Base-by-base conservation (phyloP, 129 eudicot genomes). In the Centaurea solstitialis region DNA sequence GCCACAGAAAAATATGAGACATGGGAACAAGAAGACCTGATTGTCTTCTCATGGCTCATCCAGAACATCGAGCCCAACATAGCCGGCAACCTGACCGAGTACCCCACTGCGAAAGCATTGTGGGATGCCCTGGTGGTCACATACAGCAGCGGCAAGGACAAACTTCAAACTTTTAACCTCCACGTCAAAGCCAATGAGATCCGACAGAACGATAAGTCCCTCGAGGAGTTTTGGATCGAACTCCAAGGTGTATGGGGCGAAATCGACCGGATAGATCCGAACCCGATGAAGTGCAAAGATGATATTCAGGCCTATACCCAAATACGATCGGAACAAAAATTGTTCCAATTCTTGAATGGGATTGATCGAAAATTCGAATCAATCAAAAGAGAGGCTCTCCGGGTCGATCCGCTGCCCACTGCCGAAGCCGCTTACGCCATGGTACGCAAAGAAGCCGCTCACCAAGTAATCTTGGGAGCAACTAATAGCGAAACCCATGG, bases 1-100 rank as follows among this genome's bases (percentile, higher is more conserved):
- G n/a, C n/a, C n/a, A n/a, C n/a, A n/a, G n/a, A n/a, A n/a, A n/a
- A n/a, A n/a, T n/a, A n/a, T n/a, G n/a, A n/a, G n/a, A n/a, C n/a
- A n/a, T 28, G 76, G 76, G 76, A 73, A 73, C 45, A 70, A 33
- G 74, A 33, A 5, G 74, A 70, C 21, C 9, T 73, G 41, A 73
- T 72, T 8, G 57, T 37, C 15, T 26, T 26, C 39, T 41, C 77
- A 50, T 72, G 4, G 62, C 39, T 9, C 1, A 26, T 26, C 1
- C 30, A 26, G 2, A 26, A 26, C 30, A 26, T 26, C 2, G 30
- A 26, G 2, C 76, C 62, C 6, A n/a, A 1, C 1, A 13, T 72
- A 9, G 76, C 76, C 9, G 40, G 61, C 20, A 72, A 43, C 21
- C 28, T 72, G 8, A 43, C 76, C 7, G 59, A 72, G 6, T 72